Percentiles rank a stretch among this genome's conserved stretches.
phyloP scores from a whole-genome alignment of 2,329 filamentous ascomycete genomes.

The Aspergillus sp. region DNA sequence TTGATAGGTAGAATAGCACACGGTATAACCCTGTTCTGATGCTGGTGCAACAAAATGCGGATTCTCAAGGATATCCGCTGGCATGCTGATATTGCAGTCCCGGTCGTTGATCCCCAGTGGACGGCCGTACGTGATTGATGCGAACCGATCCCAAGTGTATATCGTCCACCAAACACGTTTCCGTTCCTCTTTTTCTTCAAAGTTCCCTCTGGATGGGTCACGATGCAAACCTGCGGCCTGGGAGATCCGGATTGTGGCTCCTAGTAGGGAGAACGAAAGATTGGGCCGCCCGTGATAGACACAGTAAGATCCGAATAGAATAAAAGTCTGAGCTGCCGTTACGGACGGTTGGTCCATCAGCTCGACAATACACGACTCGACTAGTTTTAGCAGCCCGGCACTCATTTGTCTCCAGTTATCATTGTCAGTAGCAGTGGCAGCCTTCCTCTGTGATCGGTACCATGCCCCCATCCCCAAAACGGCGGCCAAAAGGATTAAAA shows the following conservation, averaged over 20 bases:
- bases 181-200: slow-evolving; percentile 34
- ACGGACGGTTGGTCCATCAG: slow-evolving; percentile 44
- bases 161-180: slow-evolving; percentile 46
- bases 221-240: slow-evolving; percentile 37
- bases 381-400: slow-evolving; percentile 19
- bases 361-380: slow-evolving; percentile 38
- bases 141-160: slow-evolving; percentile 45
- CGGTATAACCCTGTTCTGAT: slow-evolving; percentile 1
- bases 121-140: slow-evolving; percentile 42
- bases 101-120: slow-evolving; percentile 45
- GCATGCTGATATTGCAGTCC: slow-evolving; percentile 38
- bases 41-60: slow-evolving; percentile 22
- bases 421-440: slow-evolving; percentile 14
- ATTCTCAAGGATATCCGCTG: slow-evolving; percentile 33
- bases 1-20: slow-evolving; percentile 26
- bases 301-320: slow-evolving; percentile 42
- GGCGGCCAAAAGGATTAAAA: slow-evolving; percentile 38
- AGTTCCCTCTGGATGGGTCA: slow-evolving; percentile 20
- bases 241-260: slow-evolving; percentile 38
- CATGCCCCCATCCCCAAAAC: slow-evolving; percentile 41
- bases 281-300: slow-evolving; percentile 46
- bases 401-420: slow-evolving; percentile 19
- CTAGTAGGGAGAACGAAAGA: slow-evolving; percentile 39
- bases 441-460: slow-evolving; percentile 33
- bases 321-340: slow-evolving; percentile 38